Evolutionary conservation across 352 stramenopile species (phyloP).

Genomic region (Pythium utonaiense): DNA sequence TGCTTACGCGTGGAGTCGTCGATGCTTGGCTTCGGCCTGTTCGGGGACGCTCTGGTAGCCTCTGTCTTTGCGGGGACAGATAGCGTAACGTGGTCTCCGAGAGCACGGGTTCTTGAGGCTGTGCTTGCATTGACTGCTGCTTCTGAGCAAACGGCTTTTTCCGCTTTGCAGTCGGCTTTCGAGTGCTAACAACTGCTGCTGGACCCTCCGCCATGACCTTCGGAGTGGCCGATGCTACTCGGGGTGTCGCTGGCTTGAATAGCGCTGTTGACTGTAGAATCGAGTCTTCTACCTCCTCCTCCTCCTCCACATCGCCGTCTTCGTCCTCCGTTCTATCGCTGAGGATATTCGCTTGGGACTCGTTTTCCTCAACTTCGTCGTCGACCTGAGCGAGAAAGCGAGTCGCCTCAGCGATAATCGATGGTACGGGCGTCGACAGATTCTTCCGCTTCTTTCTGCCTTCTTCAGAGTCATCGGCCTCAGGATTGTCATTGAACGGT

Average conservation of each 20-base stretch:
- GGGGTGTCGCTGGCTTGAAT: background rate
- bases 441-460: background rate
- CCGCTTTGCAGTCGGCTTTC: background rate
- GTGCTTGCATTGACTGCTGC: background rate
- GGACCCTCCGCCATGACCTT: too few species aligned
- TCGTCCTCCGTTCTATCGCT: background rate
- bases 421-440: background rate
- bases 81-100: slow-evolving; percentile 18
- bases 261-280: background rate
- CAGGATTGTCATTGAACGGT: background rate
- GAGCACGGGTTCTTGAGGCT: background rate
- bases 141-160: background rate
- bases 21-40: background rate
- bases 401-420: background rate
- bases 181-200: background rate
- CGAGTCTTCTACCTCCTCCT: too few species aligned
- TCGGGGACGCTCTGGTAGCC: background rate
- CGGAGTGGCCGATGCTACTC: too few species aligned
- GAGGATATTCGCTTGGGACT: background rate
- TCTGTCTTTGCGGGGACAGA: background rate
- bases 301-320: background rate
- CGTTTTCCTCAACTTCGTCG: background rate
- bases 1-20: background rate
- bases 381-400: background rate
- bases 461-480: background rate